Conservation (phyloP, 805 yeast species). For the Myxozyma neglecta region DNA sequence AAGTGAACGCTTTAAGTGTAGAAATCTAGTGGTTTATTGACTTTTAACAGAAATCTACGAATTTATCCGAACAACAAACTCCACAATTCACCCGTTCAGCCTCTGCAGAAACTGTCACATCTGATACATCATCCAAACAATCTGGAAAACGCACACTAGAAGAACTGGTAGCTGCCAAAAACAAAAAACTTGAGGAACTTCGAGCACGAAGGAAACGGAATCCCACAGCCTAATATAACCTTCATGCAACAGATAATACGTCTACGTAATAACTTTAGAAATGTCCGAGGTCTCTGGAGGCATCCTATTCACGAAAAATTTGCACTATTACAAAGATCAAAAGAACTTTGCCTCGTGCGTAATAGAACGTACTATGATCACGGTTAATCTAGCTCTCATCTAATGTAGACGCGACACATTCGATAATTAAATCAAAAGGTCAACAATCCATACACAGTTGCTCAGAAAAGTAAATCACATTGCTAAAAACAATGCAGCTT, state of each 20-base stretch:
- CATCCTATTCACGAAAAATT: slow-evolving; percentile 23
- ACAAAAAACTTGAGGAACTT: neutral
- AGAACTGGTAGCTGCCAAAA: slow-evolving; percentile 7
- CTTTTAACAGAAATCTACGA: no score
- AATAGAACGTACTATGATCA: slow-evolving; percentile 33
- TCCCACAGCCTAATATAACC: neutral
- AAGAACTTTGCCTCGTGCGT: neutral
- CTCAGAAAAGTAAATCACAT: neutral
- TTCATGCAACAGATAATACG: neutral
- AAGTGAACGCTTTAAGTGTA: no score
- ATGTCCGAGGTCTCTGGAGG: slow-evolving; percentile 34
- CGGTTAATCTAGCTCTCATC: slow-evolving; percentile 23
- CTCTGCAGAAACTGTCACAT: neutral
- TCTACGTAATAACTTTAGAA: neutral
- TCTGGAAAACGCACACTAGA: slow-evolving; percentile 1
- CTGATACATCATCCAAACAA: neutral
- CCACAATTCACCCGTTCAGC: neutral
- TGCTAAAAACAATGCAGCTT: neutral
- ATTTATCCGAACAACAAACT: no score
- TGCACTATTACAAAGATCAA: neutral
- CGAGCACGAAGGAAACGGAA: neutral
- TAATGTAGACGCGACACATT: neutral
- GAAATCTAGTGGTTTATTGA: no score
- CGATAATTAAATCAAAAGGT: slow-evolving; percentile 8
- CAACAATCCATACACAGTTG: slow-evolving; percentile 1